phyloP scores from a whole-genome alignment of 208 protist species.

The Naegleria fowleri region DNA sequence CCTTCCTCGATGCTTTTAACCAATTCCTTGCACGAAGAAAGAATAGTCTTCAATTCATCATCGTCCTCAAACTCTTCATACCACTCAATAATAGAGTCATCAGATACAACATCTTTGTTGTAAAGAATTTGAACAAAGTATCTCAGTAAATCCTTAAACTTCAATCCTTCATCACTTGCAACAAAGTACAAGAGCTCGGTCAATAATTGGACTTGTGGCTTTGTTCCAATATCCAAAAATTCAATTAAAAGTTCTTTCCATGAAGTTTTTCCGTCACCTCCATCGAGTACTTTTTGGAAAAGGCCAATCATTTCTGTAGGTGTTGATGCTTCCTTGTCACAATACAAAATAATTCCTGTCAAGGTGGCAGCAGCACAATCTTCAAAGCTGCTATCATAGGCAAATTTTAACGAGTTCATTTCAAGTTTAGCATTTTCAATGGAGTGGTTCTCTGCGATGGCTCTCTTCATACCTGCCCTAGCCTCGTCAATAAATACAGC shows the following conservation, averaged over 20 bases:
- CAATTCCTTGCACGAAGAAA: not conserved
- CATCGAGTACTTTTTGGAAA: not conserved
- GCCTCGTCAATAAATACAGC: slow-evolving; percentile 34
- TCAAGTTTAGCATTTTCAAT: slow-evolving; percentile 41
- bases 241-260: slow-evolving; percentile 19
- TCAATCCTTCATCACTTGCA: slow-evolving; percentile 12
- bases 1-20: not conserved
- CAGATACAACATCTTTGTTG: slow-evolving; percentile 31
- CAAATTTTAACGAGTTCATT: slow-evolving; percentile 47
- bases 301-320: not conserved
- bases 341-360: slow-evolving; percentile 11
- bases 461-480: slow-evolving; percentile 29
- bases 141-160: slow-evolving; percentile 26
- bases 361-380: slow-evolving; percentile 35
- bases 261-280: not conserved
- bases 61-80: slow-evolving; percentile 28
- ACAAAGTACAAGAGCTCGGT: slow-evolving; percentile 37
- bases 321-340: not conserved
- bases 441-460: slow-evolving; percentile 35
- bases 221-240: slow-evolving; percentile 29
- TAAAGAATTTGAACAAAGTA: slow-evolving; percentile 38
- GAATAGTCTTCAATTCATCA: not conserved
- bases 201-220: slow-evolving; percentile 35
- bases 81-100: slow-evolving; percentile 40
- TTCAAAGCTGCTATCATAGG: slow-evolving; percentile 35